Base-by-base conservation (phyloP, 78 protist genomes). In the Anaeramoeba flamelloides region DNA sequence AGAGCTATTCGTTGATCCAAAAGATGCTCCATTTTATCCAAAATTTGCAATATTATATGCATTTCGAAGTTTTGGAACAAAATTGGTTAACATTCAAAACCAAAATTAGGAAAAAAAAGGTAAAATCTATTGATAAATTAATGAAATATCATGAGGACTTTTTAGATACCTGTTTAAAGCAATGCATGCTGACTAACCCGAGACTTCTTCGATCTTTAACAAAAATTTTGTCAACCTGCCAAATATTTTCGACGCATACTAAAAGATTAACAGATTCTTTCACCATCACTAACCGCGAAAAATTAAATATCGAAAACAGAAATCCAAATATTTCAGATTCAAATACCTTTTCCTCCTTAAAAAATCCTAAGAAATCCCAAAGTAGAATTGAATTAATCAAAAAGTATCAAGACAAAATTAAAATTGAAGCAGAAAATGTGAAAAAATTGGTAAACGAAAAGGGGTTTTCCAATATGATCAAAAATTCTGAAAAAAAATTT, bases 51-150 rank as follows among this genome's bases (percentile, higher is more conserved):
- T 79, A 86, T 75, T 91, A 87, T 81, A 79, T 90, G 85, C 75
- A 79, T 82, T 53, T 86, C 64, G 94, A 91, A 85, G 94, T 91
- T 12, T 32, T 90, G 2, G 93, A 90, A 76, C 93, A 90, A 76
- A 85, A 85, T 41, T 88, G 91, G 93, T 81, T 36, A 75, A 32
- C 2, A 75, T 3, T 86, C 30, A 12, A 32, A 34, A 40, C 0
- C 41, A n/a, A n/a, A n/a, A n/a, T n/a, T n/a, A 0, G 39, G 36
- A 26, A 84, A 75, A 36, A n/a, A 1, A 0, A n/a, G 1, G 83
- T 82, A 38, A 53, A 31, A 39, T 80, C 86, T 22, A 87, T 90
- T 12, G 93, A 90, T 69, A 89, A 88, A 41, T 83, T 90, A 34
- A 79, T 90, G 41, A 34, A 34, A 34, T 65, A 64, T 31, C 93